Evolutionary conservation across 352 stramenopile species (phyloP).

Genomic region (Thalassiosira gravida): DNA sequence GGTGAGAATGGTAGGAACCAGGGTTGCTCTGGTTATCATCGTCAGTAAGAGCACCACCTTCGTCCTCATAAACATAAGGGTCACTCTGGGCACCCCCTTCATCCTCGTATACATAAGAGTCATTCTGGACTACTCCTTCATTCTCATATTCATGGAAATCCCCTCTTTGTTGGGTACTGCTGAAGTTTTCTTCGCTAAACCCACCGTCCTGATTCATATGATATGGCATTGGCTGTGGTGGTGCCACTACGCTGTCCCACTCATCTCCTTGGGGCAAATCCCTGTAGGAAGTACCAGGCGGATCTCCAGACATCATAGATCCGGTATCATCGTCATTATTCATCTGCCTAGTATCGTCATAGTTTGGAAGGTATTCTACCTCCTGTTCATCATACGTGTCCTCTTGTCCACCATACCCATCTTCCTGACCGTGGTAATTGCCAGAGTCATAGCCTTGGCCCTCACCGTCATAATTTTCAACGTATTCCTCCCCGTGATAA

Average conservation of each 20-base stretch:
- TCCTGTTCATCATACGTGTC: not conserved
- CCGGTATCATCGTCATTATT: slow-evolving; percentile 8
- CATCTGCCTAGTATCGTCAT: too few relatives aligned
- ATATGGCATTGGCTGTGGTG: not conserved
- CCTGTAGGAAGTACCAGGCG: slow-evolving; percentile 47
- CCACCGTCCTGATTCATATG: not conserved
- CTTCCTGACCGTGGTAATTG: not conserved
- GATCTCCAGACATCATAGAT: slow-evolving; percentile 48
- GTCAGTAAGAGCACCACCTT: too few relatives aligned
- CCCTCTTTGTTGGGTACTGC: not conserved
- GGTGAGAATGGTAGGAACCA: too few relatives aligned
- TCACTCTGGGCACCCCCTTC: too few relatives aligned
- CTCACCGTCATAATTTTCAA: not conserved
- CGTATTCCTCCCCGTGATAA: slow-evolving; percentile 9
- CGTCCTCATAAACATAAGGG: too few relatives aligned
- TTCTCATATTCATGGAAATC: too few relatives aligned
- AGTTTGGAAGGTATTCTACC: not conserved
- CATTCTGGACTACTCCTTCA: too few relatives aligned
- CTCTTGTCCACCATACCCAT: slow-evolving; percentile 6
- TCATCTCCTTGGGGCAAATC: slow-evolving; percentile 40
- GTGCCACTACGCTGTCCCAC: slow-evolving; percentile 1
- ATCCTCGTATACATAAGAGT: slow-evolving; percentile 28
- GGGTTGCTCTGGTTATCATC: too few relatives aligned
- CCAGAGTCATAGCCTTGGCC: not conserved
- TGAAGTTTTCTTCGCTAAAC: not conserved